Conservation (phyloP, 2,329 filamentous ascomycete species). For the Calonectria hawksworthii region DNA sequence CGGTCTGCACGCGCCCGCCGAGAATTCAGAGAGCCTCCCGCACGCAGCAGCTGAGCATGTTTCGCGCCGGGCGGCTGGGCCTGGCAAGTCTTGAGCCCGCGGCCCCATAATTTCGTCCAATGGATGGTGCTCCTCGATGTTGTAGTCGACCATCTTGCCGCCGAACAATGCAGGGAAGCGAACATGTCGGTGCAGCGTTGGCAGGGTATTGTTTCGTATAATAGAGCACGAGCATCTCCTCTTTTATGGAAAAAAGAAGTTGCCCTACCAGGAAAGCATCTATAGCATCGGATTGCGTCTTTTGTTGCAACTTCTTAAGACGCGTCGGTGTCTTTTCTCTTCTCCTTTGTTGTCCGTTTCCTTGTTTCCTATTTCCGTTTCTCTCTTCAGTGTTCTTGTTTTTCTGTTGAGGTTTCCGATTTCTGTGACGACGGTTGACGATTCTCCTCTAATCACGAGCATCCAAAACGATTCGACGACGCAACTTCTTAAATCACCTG, state of each 20-base stretch:
- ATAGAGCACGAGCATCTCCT: slow-evolving; percentile 39
- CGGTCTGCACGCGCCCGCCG: slow-evolving; percentile 23
- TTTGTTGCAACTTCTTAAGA: slow-evolving; percentile 27
- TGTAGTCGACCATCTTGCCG: slow-evolving; percentile 16
- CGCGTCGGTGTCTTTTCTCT: slow-evolving; percentile 38
- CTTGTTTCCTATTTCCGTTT: slow-evolving; percentile 41
- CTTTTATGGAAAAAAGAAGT: slow-evolving; percentile 29
- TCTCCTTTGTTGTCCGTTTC: slow-evolving; percentile 38
- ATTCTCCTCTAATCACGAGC: slow-evolving; percentile 30
- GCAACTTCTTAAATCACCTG: neutral
- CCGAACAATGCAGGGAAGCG: slow-evolving; percentile 3
- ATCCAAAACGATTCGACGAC: slow-evolving; percentile 9
- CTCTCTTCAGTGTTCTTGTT: slow-evolving; percentile 36
- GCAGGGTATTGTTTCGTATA: slow-evolving; percentile 39
- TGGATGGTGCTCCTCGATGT: neutral
- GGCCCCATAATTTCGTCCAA: slow-evolving; percentile 18
- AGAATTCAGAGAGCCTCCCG: neutral
- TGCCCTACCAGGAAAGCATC: slow-evolving; percentile 32
- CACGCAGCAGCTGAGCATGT: slow-evolving; percentile 11
- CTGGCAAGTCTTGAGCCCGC: neutral
- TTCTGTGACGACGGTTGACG: slow-evolving; percentile 31
- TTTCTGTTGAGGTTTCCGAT: slow-evolving; percentile 25
- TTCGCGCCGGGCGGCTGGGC: slow-evolving; percentile 21
- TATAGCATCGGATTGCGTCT: slow-evolving; percentile 31
- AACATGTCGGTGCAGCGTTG: slow-evolving; percentile 1